A percentile compares a stretch with the other conserved stretches of the same genome.
Evolutionary conservation across 345 rosid genomes (phyloP).

Genomic region (Eucalyptus urophylla): DNA sequence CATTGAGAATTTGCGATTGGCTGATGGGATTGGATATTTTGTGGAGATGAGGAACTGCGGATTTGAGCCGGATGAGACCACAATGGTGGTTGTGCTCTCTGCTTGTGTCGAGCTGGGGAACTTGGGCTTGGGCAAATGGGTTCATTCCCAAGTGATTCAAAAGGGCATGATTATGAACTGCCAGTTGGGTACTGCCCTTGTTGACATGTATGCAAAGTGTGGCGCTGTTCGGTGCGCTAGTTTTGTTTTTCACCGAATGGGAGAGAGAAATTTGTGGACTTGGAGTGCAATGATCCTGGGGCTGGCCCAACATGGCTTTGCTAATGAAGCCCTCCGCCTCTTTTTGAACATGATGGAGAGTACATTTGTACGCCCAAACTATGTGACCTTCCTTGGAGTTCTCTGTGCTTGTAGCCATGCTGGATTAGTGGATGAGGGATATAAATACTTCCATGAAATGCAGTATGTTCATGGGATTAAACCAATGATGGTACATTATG

Average conservation of each 20-base stretch:
- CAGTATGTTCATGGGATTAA: slow-evolving; percentile 50
- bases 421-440: slow-evolving; percentile 63
- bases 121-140: slow-evolving; percentile 61
- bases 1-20: slow-evolving; percentile 24
- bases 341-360: slow-evolving; percentile 34
- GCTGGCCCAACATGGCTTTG: slow-evolving; percentile 66
- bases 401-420: slow-evolving; percentile 78
- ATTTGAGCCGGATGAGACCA: slow-evolving; percentile 56
- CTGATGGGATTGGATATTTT: slow-evolving; percentile 34
- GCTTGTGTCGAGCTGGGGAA: slow-evolving; percentile 41
- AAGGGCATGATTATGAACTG: slow-evolving; percentile 44
- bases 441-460: slow-evolving; percentile 54
- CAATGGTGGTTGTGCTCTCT: slow-evolving; percentile 61
- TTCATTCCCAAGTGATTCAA: slow-evolving; percentile 49
- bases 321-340: slow-evolving; percentile 43
- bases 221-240: slow-evolving; percentile 42
- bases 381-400: slow-evolving; percentile 80
- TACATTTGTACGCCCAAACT: slow-evolving; percentile 42
- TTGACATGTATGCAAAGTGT: slow-evolving; percentile 69
- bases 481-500: slow-evolving; percentile 61
- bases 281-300: slow-evolving; percentile 96
- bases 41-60: slow-evolving; percentile 28
- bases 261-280: slow-evolving; percentile 66
- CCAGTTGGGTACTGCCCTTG: slow-evolving; percentile 73
- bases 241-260: slow-evolving; percentile 37